Conservation (phyloP, 345 rosid genomes). For the Fremontodendron californicum region DNA sequence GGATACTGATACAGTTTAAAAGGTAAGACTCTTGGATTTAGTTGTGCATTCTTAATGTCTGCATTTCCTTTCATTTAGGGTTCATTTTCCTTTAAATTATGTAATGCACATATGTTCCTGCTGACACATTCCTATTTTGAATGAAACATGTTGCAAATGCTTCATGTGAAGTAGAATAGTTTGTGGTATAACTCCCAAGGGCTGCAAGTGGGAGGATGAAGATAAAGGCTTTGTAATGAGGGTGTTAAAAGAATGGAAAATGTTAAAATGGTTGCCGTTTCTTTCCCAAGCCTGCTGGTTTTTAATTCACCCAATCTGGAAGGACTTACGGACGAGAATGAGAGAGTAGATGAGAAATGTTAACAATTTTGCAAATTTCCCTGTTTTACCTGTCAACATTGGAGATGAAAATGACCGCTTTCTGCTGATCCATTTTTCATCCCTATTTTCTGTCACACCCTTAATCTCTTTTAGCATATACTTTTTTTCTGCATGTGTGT, state of each 20-base stretch:
- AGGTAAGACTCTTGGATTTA: conserved; percentile 45
- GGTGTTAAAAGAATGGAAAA: neutral
- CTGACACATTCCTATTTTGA: neutral
- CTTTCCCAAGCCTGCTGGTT: neutral
- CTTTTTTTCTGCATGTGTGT: neutral
- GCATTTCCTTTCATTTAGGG: neutral
- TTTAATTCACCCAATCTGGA: neutral
- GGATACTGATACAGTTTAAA: conserved; percentile 93
- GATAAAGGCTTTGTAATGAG: neutral
- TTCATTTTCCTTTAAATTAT: neutral
- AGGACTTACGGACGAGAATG: neutral
- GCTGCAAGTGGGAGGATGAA: neutral
- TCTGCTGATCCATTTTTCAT: neutral
- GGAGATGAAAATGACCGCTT: neutral
- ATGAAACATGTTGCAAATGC: neutral
- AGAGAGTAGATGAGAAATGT: neutral
- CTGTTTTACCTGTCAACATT: neutral
- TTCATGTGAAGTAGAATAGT: neutral
- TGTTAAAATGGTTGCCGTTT: neutral
- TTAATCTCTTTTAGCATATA: neutral
- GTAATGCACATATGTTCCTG: neutral
- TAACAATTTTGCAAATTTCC: neutral
- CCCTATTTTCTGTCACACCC: neutral
- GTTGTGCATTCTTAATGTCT: conserved; percentile 1
- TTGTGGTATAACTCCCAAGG: neutral